phyloP scores from a whole-genome alignment of 2,329 filamentous ascomycete genomes.

The Diaporthe capsici region DNA sequence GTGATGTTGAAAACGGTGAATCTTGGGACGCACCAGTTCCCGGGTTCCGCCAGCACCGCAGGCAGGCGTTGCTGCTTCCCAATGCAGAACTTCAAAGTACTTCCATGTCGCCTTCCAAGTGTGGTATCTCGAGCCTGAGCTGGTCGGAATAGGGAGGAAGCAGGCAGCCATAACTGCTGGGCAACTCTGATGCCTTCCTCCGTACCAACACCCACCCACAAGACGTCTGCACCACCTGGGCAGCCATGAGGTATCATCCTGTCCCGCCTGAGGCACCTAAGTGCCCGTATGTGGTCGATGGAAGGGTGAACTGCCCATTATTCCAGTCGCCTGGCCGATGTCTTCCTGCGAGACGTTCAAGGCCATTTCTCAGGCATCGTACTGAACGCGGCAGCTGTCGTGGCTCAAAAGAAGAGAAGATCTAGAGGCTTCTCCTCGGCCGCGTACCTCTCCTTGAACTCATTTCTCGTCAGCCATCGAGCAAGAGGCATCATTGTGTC shows the following conservation, averaged over 20 bases:
- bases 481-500: conserved; percentile 88
- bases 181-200: not conserved
- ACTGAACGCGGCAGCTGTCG: not conserved
- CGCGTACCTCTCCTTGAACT: conserved; percentile 79
- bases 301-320: not conserved
- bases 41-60: not conserved
- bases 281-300: not conserved
- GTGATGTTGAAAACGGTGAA: not conserved
- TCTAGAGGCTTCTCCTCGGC: conserved; percentile 70
- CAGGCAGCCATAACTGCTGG: not conserved
- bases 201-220: not conserved
- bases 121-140: not conserved
- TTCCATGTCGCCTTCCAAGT: not conserved
- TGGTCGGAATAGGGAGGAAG: not conserved
- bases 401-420: conserved; percentile 74
- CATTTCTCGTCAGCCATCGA: conserved; percentile 77
- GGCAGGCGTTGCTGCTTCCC: not conserved
- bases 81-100: not conserved
- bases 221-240: not conserved
- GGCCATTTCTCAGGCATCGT: not conserved
- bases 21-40: not conserved
- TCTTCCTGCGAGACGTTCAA: not conserved
- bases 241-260: not conserved
- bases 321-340: not conserved
- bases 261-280: not conserved